Percentiles rank a stretch among this genome's conserved stretches.
Evolutionary conservation across 1,284 basidiomycete species (phyloP).

Genomic region (Cutaneotrichosporon sp.): DNA sequence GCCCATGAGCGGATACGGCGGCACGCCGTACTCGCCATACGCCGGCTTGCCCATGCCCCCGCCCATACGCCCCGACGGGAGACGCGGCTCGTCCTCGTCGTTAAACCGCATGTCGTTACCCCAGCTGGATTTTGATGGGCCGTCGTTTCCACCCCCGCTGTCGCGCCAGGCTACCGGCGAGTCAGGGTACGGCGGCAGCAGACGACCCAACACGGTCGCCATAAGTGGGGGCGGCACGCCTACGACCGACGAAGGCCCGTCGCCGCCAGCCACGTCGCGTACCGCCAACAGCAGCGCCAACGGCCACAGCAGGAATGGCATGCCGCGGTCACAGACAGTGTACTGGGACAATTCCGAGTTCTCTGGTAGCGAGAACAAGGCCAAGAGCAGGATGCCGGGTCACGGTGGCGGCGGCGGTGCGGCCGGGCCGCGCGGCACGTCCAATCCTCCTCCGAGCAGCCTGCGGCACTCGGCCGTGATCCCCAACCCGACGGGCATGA

Average conservation of each 20-base stretch:
- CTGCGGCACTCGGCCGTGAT: constrained; percentile 18
- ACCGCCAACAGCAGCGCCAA: not conserved
- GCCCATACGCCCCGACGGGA: constrained; percentile 12
- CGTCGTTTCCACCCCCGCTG: constrained; percentile 19
- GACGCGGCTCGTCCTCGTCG: constrained; percentile 14
- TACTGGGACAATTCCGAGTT: constrained; percentile 44
- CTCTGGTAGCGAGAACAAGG: constrained; percentile 2
- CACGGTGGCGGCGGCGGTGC: not conserved
- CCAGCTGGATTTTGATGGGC: constrained; percentile 13
- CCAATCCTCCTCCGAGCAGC: constrained; percentile 13
- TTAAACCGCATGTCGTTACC: constrained; percentile 12
- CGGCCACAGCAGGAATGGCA: not conserved
- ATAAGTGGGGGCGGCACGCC: constrained; percentile 6
- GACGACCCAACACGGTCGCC: constrained; percentile 4
- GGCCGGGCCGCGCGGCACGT: not conserved
- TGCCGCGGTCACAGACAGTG: constrained; percentile 38
- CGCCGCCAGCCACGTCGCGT: not conserved
- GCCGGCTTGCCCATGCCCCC: constrained; percentile 18
- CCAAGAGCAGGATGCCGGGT: not conserved
- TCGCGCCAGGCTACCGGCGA: constrained; percentile 16
- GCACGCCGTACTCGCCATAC: constrained; percentile 8
- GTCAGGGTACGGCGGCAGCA: constrained; percentile 4
- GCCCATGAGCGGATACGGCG: constrained; percentile 4
- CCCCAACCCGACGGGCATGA: constrained; percentile 10
- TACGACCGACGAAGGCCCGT: not conserved